A percentile compares a stretch with the other conserved stretches of the same genome.
phyloP scores from a whole-genome alignment of 2,329 filamentous ascomycete genomes.

The Mariannaea sp. region DNA sequence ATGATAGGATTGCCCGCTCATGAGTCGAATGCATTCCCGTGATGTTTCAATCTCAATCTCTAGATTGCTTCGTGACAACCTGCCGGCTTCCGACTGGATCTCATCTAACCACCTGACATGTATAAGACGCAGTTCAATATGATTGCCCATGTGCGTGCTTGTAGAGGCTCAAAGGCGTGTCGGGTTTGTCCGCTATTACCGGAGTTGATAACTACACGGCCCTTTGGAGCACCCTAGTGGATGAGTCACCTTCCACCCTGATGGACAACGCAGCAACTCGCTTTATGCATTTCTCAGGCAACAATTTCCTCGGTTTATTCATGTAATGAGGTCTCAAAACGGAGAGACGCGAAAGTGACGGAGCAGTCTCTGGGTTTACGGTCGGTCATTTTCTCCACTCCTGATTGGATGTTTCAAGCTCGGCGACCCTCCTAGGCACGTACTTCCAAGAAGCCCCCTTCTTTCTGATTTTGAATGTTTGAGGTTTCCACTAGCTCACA shows the following conservation, averaged over 20 bases:
- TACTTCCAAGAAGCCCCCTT: no score
- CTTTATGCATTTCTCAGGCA: constrained; percentile 6
- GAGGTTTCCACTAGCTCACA: constrained; percentile 7
- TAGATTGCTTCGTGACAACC: neutral
- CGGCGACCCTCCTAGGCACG: no score
- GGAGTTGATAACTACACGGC: constrained; percentile 7
- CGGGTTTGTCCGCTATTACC: neutral
- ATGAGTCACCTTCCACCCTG: constrained; percentile 16
- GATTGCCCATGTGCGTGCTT: no score
- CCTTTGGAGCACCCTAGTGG: neutral
- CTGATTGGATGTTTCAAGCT: constrained; percentile 23
- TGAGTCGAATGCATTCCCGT: neutral
- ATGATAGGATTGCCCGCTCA: no score
- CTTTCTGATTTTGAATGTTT: no score
- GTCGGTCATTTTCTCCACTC: neutral
- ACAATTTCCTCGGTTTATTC: neutral
- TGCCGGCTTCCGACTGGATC: neutral
- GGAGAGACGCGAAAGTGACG: constrained; percentile 2
- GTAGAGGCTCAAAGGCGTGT: no score
- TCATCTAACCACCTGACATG: constrained; percentile 1
- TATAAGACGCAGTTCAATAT: constrained; percentile 3
- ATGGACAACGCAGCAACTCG: constrained; percentile 4
- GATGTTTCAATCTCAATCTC: neutral
- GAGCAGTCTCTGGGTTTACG: no score
- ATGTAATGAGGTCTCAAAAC: constrained; percentile 3